Percentiles rank a stretch among this genome's conserved stretches.
Conservation (phyloP, 441 rosid species). For the Pelargonium australe region DNA sequence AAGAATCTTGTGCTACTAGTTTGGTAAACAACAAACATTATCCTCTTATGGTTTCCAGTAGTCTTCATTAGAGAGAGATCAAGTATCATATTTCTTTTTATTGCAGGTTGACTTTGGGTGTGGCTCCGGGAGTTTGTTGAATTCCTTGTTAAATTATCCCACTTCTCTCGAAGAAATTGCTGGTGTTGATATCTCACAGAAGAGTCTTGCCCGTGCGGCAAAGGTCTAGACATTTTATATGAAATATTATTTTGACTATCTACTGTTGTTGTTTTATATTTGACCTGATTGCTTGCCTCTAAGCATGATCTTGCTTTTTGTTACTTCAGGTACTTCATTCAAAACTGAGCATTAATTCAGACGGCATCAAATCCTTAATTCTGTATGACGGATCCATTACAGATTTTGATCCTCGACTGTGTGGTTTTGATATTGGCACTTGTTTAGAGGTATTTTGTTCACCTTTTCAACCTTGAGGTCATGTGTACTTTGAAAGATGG, state of each 20-base stretch:
- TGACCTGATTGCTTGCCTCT: too few relatives aligned
- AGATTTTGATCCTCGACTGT: constrained; percentile 57
- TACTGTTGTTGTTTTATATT: background rate
- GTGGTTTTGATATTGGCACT: constrained; percentile 72
- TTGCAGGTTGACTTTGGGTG: constrained; percentile 88
- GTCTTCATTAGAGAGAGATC: constrained; percentile 10
- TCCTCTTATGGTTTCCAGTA: background rate
- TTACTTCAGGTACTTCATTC: constrained; percentile 65
- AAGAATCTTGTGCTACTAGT: constrained; percentile 58
- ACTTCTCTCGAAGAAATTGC: constrained; percentile 63
- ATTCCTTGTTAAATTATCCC: constrained; percentile 71
- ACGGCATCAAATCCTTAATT: constrained; percentile 51
- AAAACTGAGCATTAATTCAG: constrained; percentile 49
- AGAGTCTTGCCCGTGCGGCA: constrained; percentile 83
- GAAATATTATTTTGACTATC: background rate
- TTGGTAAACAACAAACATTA: constrained; percentile 41
- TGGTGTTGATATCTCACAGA: constrained; percentile 79
- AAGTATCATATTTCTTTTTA: constrained; percentile 14
- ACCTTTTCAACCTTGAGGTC: constrained; percentile 8
- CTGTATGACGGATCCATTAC: constrained; percentile 87
- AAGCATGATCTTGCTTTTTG: constrained; percentile 12
- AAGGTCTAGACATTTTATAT: constrained; percentile 45
- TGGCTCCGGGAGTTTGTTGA: constrained; percentile 88
- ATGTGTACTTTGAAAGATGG: background rate
- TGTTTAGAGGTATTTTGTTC: constrained; percentile 72